Base-by-base conservation (phyloP, 805 yeast genomes). In the Starmerella apis region DNA sequence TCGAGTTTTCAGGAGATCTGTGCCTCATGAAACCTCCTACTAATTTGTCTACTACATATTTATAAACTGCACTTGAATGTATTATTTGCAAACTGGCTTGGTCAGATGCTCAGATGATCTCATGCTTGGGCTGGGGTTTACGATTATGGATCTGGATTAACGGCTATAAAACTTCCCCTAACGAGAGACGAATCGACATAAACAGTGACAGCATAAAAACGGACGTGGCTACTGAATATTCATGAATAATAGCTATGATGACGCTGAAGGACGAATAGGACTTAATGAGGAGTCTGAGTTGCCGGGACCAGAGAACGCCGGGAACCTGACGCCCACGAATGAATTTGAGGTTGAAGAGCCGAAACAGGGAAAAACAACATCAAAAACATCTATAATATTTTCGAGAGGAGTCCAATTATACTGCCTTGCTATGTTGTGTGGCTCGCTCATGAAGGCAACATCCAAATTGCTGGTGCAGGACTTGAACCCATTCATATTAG, bases 401-500 rank as follows among this genome's bases (percentile, higher is more conserved):
- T 53, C 53, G 22, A 11, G 36, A 2, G 56, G 56, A 18, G 52
- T 53, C 13, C 50, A 53, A 44, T 49, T 58, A 16, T 56, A 52
- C 43, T 45, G 56, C 10, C n/a, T 51, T 25, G 53, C 58, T 2
- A 39, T 56, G 51, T 33, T 56, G 8, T 49, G 55, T 20, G 57
- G 58, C n/a, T 47, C 56, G 14, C 38, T 53, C 35, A 55, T 55
- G 61, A 54, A 53, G 36, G 56, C 59, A 22, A 41, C 51, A 30
- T 56, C 61, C 23, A 58, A 58, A 28, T 13, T 53, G 28, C 46
- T 52, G 20, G 51, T 58, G 14, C 53, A 47, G 25, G 16, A 22
- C 14, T 42, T 56, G 24, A 47, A 52, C 36, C 43, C 51, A 20
- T 44, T 47, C 18, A 30, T 55, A 2, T 82, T 87, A 48, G 69